Evolutionary conservation across 2,329 filamentous ascomycete species (phyloP), one percentile per base, ranked within the genome.

Genomic region (Penicillium frequentans): DNA sequence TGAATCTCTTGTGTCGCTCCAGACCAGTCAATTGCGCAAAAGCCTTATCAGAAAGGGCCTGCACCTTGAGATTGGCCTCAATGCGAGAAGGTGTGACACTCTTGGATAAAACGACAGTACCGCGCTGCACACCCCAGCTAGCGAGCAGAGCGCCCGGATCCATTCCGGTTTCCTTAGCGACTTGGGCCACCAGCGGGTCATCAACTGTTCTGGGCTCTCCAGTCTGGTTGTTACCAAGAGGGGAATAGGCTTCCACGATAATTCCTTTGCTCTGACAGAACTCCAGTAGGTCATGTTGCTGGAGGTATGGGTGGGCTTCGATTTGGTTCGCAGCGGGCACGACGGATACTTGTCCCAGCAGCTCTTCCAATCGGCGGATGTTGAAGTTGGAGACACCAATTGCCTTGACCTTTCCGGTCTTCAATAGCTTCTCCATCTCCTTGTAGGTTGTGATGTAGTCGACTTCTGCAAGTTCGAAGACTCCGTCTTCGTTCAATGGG

Each of bases 301-400:
- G 63, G 11, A 67, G 62, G 52, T 61, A 68, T 14, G 62, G 63
- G 49, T 58, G 64, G 14, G 64, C 61, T 58, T 69, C 66, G 50
- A 74, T 57, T 50, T 68, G 64, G 45, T 68, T 60, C 6, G 64
- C 64, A 1, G 61, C 57, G 7, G 61, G 61, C 10, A 79, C 75
- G 56, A 84, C 86, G 77, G 86, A 89, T 77, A 81, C 84, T 62
- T 87, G 82, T 59, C 81, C 82, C 55, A 93, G 79, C 48, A 93
- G 81, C 72, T 85, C 87, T 79, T 92, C 87, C 50, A 93, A 78
- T 72, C 91, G 89, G 70, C 78, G 84, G 71, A 91, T 87, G 51
- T 73, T 66, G 50, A 81, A 80, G 62, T 81, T 81, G 58, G 69
- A 75, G 33, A 81, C 70, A 16, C 78, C 78, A 53, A 81, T 79